Conservation (phyloP, 371 early-diverging fungal species). For the Lichtheimia hyalospora region DNA sequence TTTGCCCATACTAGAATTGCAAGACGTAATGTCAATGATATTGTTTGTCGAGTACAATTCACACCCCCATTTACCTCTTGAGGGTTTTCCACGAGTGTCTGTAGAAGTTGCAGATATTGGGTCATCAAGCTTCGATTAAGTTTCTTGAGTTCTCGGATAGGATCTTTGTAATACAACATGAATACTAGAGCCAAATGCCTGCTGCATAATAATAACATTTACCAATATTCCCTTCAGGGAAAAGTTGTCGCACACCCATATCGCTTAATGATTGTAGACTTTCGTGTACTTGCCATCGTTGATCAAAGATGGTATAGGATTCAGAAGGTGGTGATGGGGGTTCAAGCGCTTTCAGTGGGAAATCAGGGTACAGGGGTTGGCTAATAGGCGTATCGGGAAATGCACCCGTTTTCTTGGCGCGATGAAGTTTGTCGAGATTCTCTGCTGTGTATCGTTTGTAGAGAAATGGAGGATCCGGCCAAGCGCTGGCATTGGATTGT, state of each 20-base stretch:
- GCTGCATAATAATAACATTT: constrained; percentile 5
- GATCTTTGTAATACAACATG: constrained; percentile 43
- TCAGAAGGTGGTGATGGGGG: constrained; percentile 68
- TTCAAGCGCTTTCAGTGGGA: constrained; percentile 41
- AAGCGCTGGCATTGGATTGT: constrained; percentile 48
- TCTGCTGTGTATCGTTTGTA: constrained; percentile 65
- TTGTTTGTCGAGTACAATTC: no score
- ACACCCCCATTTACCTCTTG: constrained; percentile 43
- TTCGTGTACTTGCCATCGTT: constrained; percentile 70
- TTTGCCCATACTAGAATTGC: constrained; percentile 42
- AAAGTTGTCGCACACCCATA: constrained; percentile 67
- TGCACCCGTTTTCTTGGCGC: constrained; percentile 22
- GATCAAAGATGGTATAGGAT: constrained; percentile 70
- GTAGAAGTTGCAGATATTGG: constrained; percentile 68
- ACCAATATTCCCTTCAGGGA: constrained; percentile 58
- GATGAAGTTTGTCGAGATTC: constrained; percentile 49
- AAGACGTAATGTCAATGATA: not conserved
- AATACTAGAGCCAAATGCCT: no score
- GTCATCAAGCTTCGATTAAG: constrained; percentile 71
- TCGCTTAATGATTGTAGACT: constrained; percentile 62
- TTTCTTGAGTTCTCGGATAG: constrained; percentile 69
- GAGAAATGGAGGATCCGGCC: constrained; percentile 71
- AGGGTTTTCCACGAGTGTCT: constrained; percentile 57
- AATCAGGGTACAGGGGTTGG: constrained; percentile 47
- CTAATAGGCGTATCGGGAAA: constrained; percentile 28